phyloP scores from a whole-genome alignment of 2,329 filamentous ascomycete species.

The Gaeumannomyces sp. region DNA sequence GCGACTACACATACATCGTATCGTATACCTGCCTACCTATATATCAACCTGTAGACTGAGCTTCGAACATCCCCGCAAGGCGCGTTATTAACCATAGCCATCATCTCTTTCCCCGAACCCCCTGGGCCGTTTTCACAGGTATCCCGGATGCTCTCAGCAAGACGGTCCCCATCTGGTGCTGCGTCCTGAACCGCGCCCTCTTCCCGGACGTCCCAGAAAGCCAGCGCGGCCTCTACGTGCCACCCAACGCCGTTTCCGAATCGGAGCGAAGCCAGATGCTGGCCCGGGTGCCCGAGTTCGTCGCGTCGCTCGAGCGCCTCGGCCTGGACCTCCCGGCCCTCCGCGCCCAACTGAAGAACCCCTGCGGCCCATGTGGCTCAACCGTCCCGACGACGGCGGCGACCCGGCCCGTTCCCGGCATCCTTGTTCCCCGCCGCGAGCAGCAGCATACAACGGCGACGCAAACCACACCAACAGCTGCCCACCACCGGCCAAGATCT shows the following conservation, averaged over 20 bases:
- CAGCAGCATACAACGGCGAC: background rate
- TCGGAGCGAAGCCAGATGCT: constrained; percentile 80
- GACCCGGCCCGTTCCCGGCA: constrained; percentile 17
- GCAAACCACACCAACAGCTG: constrained; percentile 11
- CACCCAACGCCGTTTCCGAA: constrained; percentile 62
- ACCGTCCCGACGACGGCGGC: constrained; percentile 36
- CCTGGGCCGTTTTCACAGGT: constrained; percentile 34
- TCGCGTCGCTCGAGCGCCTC: constrained; percentile 46
- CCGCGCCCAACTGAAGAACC: constrained; percentile 59
- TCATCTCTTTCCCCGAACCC: constrained; percentile 3
- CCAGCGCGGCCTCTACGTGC: constrained; percentile 57
- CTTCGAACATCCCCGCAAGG: no score
- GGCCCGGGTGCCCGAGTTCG: constrained; percentile 49
- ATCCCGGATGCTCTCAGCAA: constrained; percentile 95
- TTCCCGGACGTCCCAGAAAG: constrained; percentile 48
- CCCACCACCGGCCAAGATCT: constrained; percentile 27
- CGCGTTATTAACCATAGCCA: background rate
- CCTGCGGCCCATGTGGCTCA: constrained; percentile 74
- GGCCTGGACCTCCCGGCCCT: constrained; percentile 51
- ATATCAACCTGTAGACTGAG: background rate
- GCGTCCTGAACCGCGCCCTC: constrained; percentile 72
- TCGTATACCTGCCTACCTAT: background rate
- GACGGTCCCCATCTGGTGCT: constrained; percentile 90
- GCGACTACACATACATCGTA: background rate
- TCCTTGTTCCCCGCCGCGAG: background rate